Percentiles rank a stretch among this genome's conserved stretches.
Evolutionary conservation across 1,284 basidiomycete genomes (phyloP).

Genomic region (Sanghuangporus sanghuang): DNA sequence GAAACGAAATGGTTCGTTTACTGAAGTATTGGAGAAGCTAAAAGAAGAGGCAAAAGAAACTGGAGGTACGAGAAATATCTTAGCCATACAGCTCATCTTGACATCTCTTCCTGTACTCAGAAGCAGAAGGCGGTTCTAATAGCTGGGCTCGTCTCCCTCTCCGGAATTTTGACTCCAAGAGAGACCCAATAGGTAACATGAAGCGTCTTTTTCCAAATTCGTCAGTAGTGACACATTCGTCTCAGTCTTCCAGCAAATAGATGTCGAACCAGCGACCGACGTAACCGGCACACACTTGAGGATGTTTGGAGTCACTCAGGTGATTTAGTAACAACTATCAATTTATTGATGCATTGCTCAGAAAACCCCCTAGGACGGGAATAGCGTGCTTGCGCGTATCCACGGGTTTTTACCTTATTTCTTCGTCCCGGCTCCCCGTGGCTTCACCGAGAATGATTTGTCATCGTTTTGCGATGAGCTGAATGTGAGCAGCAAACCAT

Average conservation of each 20-base stretch:
- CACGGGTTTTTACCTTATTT: constrained; percentile 88
- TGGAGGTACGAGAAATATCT: constrained; percentile 31
- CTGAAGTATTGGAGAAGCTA: constrained; percentile 71
- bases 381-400: constrained; percentile 83
- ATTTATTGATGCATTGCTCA: not conserved
- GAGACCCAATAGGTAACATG: constrained; percentile 52
- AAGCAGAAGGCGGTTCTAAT: constrained; percentile 69
- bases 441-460: constrained; percentile 68
- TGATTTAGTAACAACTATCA: constrained; percentile 24
- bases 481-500: constrained; percentile 57
- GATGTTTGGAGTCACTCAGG: constrained; percentile 88
- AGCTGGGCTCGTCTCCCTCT: constrained; percentile 74
- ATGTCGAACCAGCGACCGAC: constrained; percentile 75
- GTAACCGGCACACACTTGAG: constrained; percentile 52
- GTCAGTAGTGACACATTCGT: not conserved
- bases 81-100: not conserved
- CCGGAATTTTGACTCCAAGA: constrained; percentile 49
- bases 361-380: constrained; percentile 51
- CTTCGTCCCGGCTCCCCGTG: constrained; percentile 81
- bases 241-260: constrained; percentile 90
- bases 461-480: constrained; percentile 62
- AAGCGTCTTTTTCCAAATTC: constrained; percentile 16
- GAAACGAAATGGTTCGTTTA: constrained; percentile 49
- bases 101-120: constrained; percentile 30
- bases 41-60: constrained; percentile 59